Base-by-base conservation (phyloP, 2,329 filamentous ascomycete genomes). In the Aspergillus sp. region DNA sequence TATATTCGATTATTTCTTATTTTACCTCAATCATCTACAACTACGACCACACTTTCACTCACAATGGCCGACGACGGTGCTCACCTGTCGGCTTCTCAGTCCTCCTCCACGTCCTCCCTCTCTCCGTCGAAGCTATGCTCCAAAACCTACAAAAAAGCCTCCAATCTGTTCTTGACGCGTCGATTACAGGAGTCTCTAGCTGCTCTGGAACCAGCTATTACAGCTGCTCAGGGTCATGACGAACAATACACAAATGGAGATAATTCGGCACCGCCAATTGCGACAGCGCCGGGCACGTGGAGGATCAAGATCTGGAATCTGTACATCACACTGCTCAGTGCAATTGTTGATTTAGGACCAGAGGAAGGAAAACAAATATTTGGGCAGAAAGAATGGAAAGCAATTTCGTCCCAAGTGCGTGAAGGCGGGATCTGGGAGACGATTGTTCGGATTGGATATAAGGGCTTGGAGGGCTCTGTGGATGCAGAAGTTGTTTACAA, bases 251-350 rank as follows among this genome's bases (percentile, higher is more conserved):
- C 71, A 42, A 71, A 72, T 50, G 69, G 71, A 28, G 68, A 75
- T 44, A 73, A 65, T 13, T 71, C 76, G 39, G 68, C 70, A 29
- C 51, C 89, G 27, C 88, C 90, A 5, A 82, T 96, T 42, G 85
- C 88, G 42, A 81, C 78, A 50, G 89, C 89, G 42, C 90, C 87
- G 34, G 82, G 86, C 53, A 86, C 84, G 29, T 93, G 88, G 45
- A 78, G 90, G 52, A 86, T 95, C 66, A 98, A 97, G 69, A 86
- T 97, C 51, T 98, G 93, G 93, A 95, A 90, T 66, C 77, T 98
- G 58, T 98, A 97, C 65, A 78, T 97, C 52, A 95, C 90, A 12
- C 85, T 96, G 40, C 75, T 97, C 50, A 95, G 96, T 70, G 86
- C 89, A 33, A 86, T 96, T 51, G 75, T 95, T 31, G 91, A 97